Conservation (phyloP, 73 alveolate genomes). For the Paramecium pentaurelia region DNA sequence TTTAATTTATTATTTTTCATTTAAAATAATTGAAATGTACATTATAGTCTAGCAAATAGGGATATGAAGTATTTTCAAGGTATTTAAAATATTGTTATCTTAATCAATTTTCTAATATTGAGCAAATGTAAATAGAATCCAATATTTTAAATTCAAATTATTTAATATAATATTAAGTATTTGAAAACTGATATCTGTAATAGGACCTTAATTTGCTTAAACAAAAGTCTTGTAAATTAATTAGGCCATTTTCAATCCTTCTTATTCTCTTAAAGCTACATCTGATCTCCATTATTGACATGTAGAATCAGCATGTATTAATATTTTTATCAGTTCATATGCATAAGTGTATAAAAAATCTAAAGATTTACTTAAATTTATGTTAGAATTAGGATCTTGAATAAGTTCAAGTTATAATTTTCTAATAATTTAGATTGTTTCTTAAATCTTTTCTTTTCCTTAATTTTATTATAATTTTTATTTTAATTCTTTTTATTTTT, state of each 20-base stretch:
- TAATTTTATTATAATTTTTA: not conserved
- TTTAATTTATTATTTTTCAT: not conserved
- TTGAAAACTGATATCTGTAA: not conserved
- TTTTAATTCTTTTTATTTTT: not conserved
- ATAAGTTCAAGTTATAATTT: not conserved
- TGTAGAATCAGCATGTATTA: not conserved
- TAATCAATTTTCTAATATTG: not conserved
- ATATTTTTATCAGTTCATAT: not conserved
- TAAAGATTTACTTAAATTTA: not conserved
- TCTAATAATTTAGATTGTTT: not conserved
- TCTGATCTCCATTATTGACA: constrained; percentile 17
- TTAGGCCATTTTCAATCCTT: constrained; percentile 15
- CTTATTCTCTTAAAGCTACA: not conserved
- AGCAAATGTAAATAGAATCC: not conserved
- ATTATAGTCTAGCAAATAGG: not conserved
- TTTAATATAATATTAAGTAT: not conserved
- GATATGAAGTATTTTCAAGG: not conserved
- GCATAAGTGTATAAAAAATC: constrained; percentile 32
- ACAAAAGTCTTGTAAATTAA: not conserved
- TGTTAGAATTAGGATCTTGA: not conserved
- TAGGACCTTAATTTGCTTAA: not conserved
- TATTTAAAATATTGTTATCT: not conserved
- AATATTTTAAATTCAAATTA: not conserved
- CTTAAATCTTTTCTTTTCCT: not conserved
- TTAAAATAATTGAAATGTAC: not conserved